Percentiles rank a stretch among this genome's conserved stretches.
phyloP scores from a whole-genome alignment of 2,329 filamentous ascomycete species.

The Curvularia lunata region DNA sequence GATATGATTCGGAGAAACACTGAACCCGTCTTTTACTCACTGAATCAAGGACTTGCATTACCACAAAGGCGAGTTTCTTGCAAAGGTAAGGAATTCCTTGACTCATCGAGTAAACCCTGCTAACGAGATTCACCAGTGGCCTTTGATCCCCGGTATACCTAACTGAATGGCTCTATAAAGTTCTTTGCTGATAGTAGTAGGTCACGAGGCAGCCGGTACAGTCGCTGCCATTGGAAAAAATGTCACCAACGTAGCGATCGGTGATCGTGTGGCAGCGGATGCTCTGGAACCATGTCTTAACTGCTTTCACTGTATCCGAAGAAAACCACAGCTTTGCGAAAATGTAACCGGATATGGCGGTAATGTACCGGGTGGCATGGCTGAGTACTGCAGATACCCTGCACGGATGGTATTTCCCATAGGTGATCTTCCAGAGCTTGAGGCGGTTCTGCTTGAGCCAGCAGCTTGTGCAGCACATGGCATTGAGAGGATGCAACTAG shows the following conservation, averaged over 20 bases:
- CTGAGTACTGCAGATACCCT: constrained; percentile 68
- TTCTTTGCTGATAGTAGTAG: constrained; percentile 33
- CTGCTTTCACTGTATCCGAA: constrained; percentile 76
- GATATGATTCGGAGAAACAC: too few species aligned
- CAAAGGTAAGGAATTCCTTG: constrained; percentile 14
- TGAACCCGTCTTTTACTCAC: neutral
- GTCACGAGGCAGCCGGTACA: constrained; percentile 72
- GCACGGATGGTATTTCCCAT: constrained; percentile 68
- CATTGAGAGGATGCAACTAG: constrained; percentile 70
- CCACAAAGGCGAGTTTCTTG: constrained; percentile 36
- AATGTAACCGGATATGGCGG: constrained; percentile 71
- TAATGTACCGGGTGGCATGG: constrained; percentile 74
- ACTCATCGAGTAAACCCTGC: neutral
- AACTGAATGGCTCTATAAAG: neutral
- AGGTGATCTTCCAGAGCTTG: constrained; percentile 69
- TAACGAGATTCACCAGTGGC: constrained; percentile 20
- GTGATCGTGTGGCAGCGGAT: constrained; percentile 67
- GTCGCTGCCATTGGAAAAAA: constrained; percentile 65
- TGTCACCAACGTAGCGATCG: constrained; percentile 66
- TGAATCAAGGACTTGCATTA: constrained; percentile 31
- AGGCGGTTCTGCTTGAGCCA: constrained; percentile 73
- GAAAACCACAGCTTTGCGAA: constrained; percentile 71
- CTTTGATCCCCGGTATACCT: constrained; percentile 30
- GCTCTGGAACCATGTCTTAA: constrained; percentile 72
- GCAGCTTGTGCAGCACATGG: constrained; percentile 75